These are phyloP conservation scores for Tarenaya hassleriana DNA, from an alignment of 345 rosid genomes.

Conservation along the genomic window DNA sequence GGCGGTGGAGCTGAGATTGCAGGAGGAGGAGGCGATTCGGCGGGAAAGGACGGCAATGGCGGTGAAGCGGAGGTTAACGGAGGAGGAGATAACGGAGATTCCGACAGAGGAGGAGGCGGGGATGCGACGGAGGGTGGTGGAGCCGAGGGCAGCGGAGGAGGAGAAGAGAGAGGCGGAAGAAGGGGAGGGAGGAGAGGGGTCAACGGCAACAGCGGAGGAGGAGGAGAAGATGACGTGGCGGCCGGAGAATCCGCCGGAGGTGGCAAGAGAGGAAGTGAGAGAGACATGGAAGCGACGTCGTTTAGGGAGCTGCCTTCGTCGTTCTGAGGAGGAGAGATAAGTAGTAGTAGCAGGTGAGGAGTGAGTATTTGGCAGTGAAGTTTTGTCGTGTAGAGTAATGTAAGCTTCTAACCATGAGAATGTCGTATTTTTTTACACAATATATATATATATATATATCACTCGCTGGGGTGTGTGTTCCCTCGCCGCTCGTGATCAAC, in stretches of 20 bases:
- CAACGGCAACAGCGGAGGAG: neutral
- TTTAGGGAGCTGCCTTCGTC: neutral
- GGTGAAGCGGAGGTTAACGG: conserved; percentile 18
- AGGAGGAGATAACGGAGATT: conserved; percentile 6
- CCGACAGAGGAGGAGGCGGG: conserved; percentile 6
- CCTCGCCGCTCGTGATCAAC: conserved; percentile 19
- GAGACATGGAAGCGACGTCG: conserved; percentile 14
- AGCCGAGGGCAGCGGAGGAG: conserved; percentile 14
- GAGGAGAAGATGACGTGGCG: conserved; percentile 13
- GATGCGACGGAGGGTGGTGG: neutral
- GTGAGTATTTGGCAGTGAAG: neutral
- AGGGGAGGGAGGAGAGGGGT: conserved; percentile 18
- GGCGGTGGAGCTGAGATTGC: conserved; percentile 18
- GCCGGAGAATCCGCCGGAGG: conserved; percentile 20
- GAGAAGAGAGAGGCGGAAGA: conserved; percentile 13
- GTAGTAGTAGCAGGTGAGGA: conserved; percentile 23
- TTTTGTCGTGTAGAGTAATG: conserved; percentile 27
- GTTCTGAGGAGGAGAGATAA: neutral
- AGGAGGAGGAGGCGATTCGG: conserved; percentile 17
- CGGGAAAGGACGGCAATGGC: conserved; percentile 23
- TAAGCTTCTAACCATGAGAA: conserved; percentile 23
- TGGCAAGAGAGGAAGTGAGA: conserved; percentile 26
- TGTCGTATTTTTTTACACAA: conserved; percentile 4
- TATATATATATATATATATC: neutral
- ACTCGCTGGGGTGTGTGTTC: conserved; percentile 13